Conservation (phyloP, 768 basidiomycete species). For the Leucogyrophana mollusca region DNA sequence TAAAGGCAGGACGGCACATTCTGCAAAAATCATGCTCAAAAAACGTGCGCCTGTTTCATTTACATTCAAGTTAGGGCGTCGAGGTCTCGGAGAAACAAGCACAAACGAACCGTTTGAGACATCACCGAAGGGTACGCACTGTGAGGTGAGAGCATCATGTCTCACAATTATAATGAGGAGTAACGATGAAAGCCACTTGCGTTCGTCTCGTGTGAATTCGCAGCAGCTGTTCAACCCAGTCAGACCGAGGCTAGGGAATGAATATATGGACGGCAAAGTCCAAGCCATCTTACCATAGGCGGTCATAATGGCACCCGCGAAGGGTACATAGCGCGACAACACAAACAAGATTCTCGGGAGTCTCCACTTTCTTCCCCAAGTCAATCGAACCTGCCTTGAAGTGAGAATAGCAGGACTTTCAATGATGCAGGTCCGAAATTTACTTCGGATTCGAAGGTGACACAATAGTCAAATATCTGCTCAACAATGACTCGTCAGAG, state of each 20-base stretch:
- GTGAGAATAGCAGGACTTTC: no score
- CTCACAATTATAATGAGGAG: neutral
- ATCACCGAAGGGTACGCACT: neutral
- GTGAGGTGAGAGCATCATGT: neutral
- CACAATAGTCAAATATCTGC: no score
- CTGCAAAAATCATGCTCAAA: neutral
- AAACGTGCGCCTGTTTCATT: neutral
- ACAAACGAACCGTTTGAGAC: neutral
- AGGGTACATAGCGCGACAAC: slow-evolving; percentile 4
- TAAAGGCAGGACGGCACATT: neutral
- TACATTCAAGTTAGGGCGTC: neutral
- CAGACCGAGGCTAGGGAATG: no score
- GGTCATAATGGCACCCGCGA: slow-evolving; percentile 7
- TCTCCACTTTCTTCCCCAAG: slow-evolving; percentile 5
- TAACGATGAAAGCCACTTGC: neutral
- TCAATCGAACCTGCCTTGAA: neutral
- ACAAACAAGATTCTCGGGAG: neutral
- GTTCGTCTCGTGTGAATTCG: neutral
- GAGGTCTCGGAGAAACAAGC: neutral
- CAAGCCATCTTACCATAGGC: slow-evolving; percentile 3
- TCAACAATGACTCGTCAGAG: no score
- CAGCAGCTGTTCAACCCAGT: neutral
- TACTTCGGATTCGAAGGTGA: no score
- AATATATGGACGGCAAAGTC: no score
- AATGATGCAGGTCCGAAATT: no score